Conservation (phyloP, 345 rosid species). For the Moringa oleifera region DNA sequence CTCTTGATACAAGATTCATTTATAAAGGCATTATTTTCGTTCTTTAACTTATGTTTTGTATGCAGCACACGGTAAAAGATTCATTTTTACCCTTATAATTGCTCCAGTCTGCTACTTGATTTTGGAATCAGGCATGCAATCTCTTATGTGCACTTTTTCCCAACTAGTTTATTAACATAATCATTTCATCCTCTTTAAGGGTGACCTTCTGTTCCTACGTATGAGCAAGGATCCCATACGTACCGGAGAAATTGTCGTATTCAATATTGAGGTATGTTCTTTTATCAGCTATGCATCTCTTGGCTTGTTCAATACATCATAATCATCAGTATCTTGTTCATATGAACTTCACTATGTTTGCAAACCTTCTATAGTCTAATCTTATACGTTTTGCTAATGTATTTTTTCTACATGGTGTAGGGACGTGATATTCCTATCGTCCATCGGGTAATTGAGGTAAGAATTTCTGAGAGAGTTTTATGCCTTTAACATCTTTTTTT, state of each 20-base stretch:
- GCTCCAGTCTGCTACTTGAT: background rate
- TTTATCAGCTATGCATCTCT: background rate
- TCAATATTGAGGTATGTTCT: conserved; percentile 46
- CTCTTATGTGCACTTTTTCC: background rate
- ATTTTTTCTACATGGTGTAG: conserved; percentile 17
- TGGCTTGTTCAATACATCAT: background rate
- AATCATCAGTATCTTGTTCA: no score
- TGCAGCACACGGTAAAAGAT: no score
- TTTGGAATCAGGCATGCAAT: no score
- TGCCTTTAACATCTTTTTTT: no score
- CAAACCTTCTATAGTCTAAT: no score
- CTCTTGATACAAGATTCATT: no score
- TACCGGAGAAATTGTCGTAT: conserved; percentile 63
- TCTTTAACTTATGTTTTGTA: no score
- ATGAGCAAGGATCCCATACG: conserved; percentile 69
- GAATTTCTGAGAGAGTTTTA: conserved; percentile 1
- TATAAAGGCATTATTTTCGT: no score
- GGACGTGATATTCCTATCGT: conserved; percentile 46
- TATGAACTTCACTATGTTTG: no score
- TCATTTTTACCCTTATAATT: no score
- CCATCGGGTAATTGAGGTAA: conserved; percentile 47
- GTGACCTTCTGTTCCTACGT: conserved; percentile 62
- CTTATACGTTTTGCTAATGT: background rate
- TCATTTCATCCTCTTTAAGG: conserved; percentile 32
- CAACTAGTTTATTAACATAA: background rate